Evolutionary conservation across 2,329 filamentous ascomycete genomes (phyloP).

Genomic region (Arthrobotrys entomopaga): DNA sequence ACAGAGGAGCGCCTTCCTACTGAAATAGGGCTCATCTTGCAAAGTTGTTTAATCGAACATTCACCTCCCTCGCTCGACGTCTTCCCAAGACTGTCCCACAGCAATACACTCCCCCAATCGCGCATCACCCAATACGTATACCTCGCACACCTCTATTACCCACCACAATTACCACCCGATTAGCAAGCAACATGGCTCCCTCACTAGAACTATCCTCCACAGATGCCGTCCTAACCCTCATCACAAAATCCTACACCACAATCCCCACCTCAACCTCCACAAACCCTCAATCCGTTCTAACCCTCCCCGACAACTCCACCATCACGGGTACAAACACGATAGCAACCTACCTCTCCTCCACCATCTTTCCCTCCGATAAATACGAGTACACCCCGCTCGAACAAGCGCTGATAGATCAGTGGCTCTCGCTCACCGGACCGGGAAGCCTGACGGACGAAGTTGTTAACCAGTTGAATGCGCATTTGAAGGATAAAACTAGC

Average conservation of each 20-base stretch:
- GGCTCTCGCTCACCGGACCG: conserved; percentile 78
- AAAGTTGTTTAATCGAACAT: conserved; percentile 36
- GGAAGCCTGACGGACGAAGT: conserved; percentile 70
- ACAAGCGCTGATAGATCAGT: conserved; percentile 87
- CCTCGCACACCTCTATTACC: conserved; percentile 15
- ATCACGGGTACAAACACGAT: conserved; percentile 59
- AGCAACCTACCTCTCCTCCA: conserved; percentile 65
- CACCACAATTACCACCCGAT: conserved; percentile 6
- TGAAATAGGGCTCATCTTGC: neutral
- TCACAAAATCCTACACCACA: conserved; percentile 45
- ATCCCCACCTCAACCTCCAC: conserved; percentile 30
- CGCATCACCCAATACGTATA: conserved; percentile 1
- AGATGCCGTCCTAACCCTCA: conserved; percentile 44
- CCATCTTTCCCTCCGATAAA: conserved; percentile 74
- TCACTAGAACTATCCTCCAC: conserved; percentile 46
- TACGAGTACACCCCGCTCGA: conserved; percentile 80
- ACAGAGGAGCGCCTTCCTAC: neutral
- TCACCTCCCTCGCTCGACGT: conserved; percentile 29
- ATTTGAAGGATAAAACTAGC: conserved; percentile 88
- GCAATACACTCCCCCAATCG: neutral
- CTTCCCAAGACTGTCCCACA: conserved; percentile 31
- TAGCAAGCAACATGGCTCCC: conserved; percentile 38
- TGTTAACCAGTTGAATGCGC: conserved; percentile 81
- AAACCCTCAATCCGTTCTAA: conserved; percentile 37
- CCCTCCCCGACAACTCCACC: conserved; percentile 46